Conservation (phyloP, 2,329 filamentous ascomycete species). For the Sporothrix pseudoabietina region DNA sequence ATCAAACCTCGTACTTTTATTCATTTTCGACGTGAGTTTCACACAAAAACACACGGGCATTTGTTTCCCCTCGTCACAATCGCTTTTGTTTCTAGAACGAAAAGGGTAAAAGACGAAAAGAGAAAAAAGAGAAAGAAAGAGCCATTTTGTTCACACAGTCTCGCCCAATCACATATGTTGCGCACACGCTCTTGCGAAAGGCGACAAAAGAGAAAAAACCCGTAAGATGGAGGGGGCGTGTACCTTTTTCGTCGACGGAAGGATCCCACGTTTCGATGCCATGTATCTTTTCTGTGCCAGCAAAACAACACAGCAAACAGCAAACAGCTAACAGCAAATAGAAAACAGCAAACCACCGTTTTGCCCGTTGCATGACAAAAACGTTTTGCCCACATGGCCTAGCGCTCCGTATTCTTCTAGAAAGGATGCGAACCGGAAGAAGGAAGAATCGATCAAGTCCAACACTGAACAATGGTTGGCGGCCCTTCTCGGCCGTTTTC, state of each 20-base stretch:
- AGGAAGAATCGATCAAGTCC: neutral
- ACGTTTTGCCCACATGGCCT: neutral
- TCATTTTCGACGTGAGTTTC: neutral
- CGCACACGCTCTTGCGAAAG: neutral
- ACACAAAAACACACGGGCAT: neutral
- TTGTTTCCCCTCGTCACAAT: neutral
- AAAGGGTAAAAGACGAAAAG: neutral
- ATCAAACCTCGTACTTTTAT: neutral
- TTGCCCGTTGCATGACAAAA: neutral
- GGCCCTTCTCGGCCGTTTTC: constrained; percentile 17
- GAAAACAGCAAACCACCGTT: neutral
- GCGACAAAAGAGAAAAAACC: neutral
- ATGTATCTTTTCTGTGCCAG: constrained; percentile 15
- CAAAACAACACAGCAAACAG: neutral
- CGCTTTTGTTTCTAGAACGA: neutral
- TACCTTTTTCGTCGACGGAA: neutral
- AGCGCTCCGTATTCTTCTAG: neutral
- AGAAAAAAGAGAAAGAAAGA: neutral
- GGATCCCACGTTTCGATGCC: constrained; percentile 1
- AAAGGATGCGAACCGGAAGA: neutral
- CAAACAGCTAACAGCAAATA: neutral
- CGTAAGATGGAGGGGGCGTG: constrained; percentile 27
- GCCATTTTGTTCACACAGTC: neutral
- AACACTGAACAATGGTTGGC: neutral
- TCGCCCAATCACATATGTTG: neutral